phyloP scores from a whole-genome alignment of 305 asterid genomes.

The Fraxinus floribunda region DNA sequence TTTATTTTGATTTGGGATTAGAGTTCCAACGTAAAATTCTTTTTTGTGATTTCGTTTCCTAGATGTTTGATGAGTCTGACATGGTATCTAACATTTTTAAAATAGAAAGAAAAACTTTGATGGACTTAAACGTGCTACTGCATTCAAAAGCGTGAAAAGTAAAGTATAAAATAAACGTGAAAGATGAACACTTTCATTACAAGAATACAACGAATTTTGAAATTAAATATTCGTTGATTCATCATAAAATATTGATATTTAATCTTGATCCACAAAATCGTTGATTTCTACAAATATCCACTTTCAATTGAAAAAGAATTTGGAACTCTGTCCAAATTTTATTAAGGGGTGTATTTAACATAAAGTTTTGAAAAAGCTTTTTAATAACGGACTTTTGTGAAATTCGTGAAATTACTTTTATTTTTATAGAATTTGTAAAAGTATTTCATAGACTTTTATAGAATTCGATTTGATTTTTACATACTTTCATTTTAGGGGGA shows the following conservation, averaged over 20 bases:
- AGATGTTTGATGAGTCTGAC: not conserved
- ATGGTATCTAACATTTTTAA: too few species aligned
- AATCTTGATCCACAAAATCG: not conserved
- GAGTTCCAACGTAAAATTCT: too few species aligned
- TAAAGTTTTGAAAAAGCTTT: not conserved
- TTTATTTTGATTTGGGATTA: too few species aligned
- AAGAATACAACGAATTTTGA: not conserved
- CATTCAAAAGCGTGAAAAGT: not conserved
- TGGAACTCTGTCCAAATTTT: not conserved
- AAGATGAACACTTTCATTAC: not conserved
- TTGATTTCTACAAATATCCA: not conserved
- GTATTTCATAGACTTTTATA: too few species aligned
- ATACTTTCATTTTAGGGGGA: not conserved
- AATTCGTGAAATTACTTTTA: not conserved
- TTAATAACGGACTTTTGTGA: too few species aligned
- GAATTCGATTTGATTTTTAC: not conserved
- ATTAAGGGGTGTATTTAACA: not conserved
- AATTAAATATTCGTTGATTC: not conserved
- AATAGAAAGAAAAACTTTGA: not conserved
- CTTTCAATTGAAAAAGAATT: not conserved
- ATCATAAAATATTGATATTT: not conserved
- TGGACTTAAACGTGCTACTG: not conserved
- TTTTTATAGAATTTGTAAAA: too few species aligned
- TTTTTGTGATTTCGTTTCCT: too few species aligned
- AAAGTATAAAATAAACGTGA: too few species aligned